Percentiles rank a stretch among this genome's conserved stretches.
Conservation (phyloP, 805 yeast genomes). For the Kockiozyma suomiensis region DNA sequence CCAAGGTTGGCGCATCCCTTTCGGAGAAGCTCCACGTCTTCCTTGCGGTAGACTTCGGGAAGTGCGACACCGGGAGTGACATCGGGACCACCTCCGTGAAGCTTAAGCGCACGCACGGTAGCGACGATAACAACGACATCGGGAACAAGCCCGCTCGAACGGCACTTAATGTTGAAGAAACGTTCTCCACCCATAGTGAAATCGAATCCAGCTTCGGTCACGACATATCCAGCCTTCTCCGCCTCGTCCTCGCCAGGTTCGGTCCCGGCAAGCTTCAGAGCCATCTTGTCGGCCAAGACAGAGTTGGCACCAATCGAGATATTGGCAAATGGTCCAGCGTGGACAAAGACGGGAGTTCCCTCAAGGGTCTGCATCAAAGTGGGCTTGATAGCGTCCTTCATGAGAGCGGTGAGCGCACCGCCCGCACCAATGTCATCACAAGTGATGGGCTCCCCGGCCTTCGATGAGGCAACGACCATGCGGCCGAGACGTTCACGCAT, state of each 20-base stretch:
- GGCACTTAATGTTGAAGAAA: slow-evolving; percentile 92
- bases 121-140: slow-evolving; percentile 93
- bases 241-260: slow-evolving; percentile 48
- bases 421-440: slow-evolving; percentile 95
- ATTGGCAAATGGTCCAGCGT: slow-evolving; percentile 98
- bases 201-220: slow-evolving; percentile 98
- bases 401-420: slow-evolving; percentile 90
- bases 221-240: slow-evolving; percentile 70
- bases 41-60: slow-evolving; percentile 78
- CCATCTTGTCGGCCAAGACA: slow-evolving; percentile 89
- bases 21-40: slow-evolving; percentile 75
- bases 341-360: slow-evolving; percentile 96
- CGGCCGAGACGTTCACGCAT: slow-evolving; percentile 85
- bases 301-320: slow-evolving; percentile 97
- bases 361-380: slow-evolving; percentile 96
- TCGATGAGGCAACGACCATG: slow-evolving; percentile 84
- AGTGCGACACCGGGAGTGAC: slow-evolving; percentile 91
- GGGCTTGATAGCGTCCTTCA: slow-evolving; percentile 96
- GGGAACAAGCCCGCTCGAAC: slow-evolving; percentile 84
- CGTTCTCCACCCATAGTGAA: slow-evolving; percentile 99
- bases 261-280: slow-evolving; percentile 82
- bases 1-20: slow-evolving; percentile 85
- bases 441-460: slow-evolving; percentile 78
- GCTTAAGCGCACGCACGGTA: slow-evolving; percentile 93
- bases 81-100: slow-evolving; percentile 97